These are phyloP conservation scores for Pseudogymnoascus pannorum DNA, from an alignment of 2,329 filamentous ascomycete genomes.

Conservation along the genomic window DNA sequence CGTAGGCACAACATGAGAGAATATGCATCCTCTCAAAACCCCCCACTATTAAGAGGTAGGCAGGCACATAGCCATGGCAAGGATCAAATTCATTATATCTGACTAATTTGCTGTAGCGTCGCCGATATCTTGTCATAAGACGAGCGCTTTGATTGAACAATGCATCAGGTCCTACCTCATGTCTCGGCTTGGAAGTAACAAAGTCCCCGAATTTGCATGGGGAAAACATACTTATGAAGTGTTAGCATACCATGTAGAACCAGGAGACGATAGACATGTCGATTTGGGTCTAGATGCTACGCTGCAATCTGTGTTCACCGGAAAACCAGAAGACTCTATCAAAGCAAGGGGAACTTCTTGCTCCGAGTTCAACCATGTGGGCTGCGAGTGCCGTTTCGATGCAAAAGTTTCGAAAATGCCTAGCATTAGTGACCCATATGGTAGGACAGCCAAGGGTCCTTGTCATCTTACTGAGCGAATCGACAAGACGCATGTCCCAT, in stretches of 20 bases:
- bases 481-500: neutral
- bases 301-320: neutral
- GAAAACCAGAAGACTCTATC: neutral
- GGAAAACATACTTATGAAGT: neutral
- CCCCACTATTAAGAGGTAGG: neutral
- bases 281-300: neutral
- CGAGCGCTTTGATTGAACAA: slow-evolving; percentile 48
- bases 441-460: neutral
- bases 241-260: neutral
- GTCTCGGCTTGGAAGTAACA: slow-evolving; percentile 28
- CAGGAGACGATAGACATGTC: neutral
- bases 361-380: neutral
- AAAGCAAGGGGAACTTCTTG: neutral
- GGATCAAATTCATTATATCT: neutral
- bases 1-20: neutral
- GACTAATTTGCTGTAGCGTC: slow-evolving; percentile 31
- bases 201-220: slow-evolving; percentile 22
- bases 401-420: neutral
- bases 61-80: neutral
- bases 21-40: neutral
- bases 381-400: neutral
- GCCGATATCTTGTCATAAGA: slow-evolving; percentile 53
- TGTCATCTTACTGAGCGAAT: neutral
- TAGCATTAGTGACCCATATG: neutral
- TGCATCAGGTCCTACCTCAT: slow-evolving; percentile 45